Evolutionary conservation across 768 basidiomycete species (phyloP), one percentile per base, ranked within the genome.

Genomic region (Leucocoprinus birnbaumii): DNA sequence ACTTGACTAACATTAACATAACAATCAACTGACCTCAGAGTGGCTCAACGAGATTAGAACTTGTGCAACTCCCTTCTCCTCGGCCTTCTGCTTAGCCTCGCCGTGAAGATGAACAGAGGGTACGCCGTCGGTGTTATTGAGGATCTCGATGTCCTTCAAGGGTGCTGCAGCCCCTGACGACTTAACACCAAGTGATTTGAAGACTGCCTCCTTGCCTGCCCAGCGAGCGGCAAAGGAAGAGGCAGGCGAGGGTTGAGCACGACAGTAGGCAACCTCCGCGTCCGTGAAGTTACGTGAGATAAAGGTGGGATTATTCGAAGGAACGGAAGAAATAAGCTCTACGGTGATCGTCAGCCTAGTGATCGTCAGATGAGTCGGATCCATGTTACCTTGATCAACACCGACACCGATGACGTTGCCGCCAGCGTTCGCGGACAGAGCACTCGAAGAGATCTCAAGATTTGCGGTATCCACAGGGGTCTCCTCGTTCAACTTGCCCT

Each of bases 91-190:
- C 68, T 86, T 77, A 26, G 93, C 94, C 43, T 94, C 89, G 5
- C 91, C 91, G 62, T 89, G 84, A 19, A 95, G 79, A 51, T 63
- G 73, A 37, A 96, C 91, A 9, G 76, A 79, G 1, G 96, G 96
- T 19, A 77, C 89, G 22, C 95, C 95, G n/a, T 79, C 76, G 41
- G 77, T 75, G 64, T 87, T 81, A 44, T 89, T 86, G 56, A 96
- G 76, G 63, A 98, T 94, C 71, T 98, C 97, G 57, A 99, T 98
- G 60, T 98, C 95, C 72, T 91, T 91, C 88, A 98, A 87, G n/a
- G 88, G 78, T 16, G 97, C 95, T 5, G 83, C 91, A 10, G 95
- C 96, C 37, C 97, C 97, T 71, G 92, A 89, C 3, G 91, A 94
- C 18, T 86, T 73, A 42, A 94, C 88, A 19, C 92, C 90, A 1